Conservation (phyloP, 805 yeast species). For the Sungouiozyma intestinalis region DNA sequence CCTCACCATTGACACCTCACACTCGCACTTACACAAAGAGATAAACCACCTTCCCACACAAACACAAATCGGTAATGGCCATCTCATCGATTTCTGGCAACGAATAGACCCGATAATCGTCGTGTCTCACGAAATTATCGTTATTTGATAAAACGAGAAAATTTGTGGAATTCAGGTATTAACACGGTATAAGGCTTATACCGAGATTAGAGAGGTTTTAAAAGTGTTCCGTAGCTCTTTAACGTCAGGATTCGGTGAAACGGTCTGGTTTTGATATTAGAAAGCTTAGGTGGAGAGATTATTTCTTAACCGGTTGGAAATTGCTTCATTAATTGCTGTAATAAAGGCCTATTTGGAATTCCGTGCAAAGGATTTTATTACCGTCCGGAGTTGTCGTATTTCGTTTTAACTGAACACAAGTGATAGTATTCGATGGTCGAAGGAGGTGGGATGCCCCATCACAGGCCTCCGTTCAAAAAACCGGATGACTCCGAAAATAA, state of each 20-base stretch:
- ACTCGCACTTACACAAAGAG: too few species aligned
- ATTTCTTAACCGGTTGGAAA: not conserved
- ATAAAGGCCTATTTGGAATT: not conserved
- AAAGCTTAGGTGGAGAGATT: not conserved
- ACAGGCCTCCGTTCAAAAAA: not conserved
- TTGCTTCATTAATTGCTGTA: not conserved
- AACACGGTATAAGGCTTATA: too few species aligned
- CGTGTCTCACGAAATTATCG: not conserved
- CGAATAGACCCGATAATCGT: not conserved
- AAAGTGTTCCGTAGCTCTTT: too few species aligned
- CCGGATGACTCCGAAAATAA: not conserved
- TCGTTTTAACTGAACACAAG: not conserved
- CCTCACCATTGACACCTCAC: too few species aligned
- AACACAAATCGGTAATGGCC: not conserved
- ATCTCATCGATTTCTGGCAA: not conserved
- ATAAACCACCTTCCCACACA: not conserved
- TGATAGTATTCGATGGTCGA: not conserved
- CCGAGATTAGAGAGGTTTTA: too few species aligned
- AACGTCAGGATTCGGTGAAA: too few species aligned
- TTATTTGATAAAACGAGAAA: not conserved
- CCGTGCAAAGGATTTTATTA: not conserved
- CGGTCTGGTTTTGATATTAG: not conserved
- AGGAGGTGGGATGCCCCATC: not conserved
- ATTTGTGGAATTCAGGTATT: not conserved
- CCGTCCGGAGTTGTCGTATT: too few species aligned